A percentile compares a stretch with the other conserved stretches of the same genome.
Conservation (phyloP, 306 rosid species). For the Oemleria cerasiformis region DNA sequence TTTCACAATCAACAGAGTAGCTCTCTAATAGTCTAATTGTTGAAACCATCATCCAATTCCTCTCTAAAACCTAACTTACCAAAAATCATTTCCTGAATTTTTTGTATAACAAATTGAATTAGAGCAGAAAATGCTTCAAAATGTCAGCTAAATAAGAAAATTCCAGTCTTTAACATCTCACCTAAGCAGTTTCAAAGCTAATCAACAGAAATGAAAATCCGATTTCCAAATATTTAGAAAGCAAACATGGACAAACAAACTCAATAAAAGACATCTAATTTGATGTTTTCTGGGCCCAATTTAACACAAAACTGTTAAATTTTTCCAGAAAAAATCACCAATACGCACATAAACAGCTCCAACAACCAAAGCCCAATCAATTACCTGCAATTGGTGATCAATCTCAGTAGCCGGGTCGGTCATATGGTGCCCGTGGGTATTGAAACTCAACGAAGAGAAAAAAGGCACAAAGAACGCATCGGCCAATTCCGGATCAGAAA, state of each 20-base stretch:
- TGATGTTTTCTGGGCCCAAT: not conserved
- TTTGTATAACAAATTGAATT: not conserved
- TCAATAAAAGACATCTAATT: not conserved
- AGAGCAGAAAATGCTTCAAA: not conserved
- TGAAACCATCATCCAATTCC: constrained; percentile 6
- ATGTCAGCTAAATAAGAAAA: not conserved
- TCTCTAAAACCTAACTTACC: not conserved
- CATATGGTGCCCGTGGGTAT: constrained; percentile 83
- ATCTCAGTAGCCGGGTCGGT: constrained; percentile 69
- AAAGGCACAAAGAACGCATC: constrained; percentile 89
- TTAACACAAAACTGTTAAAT: not conserved
- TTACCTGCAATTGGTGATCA: constrained; percentile 90
- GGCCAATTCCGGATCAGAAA: constrained; percentile 78
- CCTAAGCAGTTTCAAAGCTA: not conserved
- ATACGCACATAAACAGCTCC: no score
- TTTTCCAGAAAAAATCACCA: not conserved
- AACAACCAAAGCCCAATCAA: not conserved
- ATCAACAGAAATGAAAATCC: not conserved
- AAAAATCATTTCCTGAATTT: not conserved
- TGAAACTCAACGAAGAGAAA: constrained; percentile 90
- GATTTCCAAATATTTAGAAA: not conserved
- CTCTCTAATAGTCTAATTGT: not conserved
- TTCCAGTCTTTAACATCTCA: not conserved
- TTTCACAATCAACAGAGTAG: not conserved
- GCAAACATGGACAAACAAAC: not conserved